Conservation (phyloP, 1,284 basidiomycete species). For the Cryptococcus depauperatus region DNA sequence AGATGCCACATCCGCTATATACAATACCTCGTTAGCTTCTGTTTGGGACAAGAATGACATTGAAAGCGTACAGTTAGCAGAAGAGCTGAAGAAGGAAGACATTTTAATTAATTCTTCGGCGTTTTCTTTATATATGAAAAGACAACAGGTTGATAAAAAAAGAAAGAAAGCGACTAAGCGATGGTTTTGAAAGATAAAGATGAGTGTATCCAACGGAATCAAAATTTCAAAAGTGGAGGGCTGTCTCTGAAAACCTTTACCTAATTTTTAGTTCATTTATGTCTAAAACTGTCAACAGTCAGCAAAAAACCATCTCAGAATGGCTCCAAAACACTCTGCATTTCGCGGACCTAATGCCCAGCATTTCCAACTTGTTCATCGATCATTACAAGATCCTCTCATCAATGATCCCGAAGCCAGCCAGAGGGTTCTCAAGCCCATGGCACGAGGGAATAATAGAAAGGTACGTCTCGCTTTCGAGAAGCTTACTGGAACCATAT, state of each 20-base stretch:
- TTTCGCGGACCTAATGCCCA: conserved; percentile 80
- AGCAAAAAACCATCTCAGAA: conserved; percentile 13
- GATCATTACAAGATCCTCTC: conserved; percentile 90
- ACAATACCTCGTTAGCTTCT: not conserved
- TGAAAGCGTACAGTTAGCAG: not conserved
- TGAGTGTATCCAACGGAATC: conserved; percentile 18
- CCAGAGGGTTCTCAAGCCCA: conserved; percentile 76
- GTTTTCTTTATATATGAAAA: not conserved
- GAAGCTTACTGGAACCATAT: not conserved
- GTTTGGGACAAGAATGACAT: not conserved
- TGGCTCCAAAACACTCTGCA: conserved; percentile 56
- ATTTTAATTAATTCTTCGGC: conserved; percentile 3
- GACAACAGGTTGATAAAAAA: not conserved
- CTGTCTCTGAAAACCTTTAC: not conserved
- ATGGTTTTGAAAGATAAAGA: not conserved
- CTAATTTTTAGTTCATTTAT: not conserved
- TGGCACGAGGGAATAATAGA: conserved; percentile 64
- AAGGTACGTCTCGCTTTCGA: conserved; percentile 17
- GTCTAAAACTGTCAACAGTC: not conserved
- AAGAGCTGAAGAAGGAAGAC: conserved; percentile 21
- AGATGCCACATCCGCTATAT: conserved; percentile 33
- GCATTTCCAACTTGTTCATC: conserved; percentile 95
- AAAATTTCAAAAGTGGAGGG: conserved; percentile 15
- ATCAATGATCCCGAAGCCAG: conserved; percentile 88
- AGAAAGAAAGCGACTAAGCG: not conserved